Base-by-base conservation (phyloP, 345 rosid genomes). In the Garcia nutans region DNA sequence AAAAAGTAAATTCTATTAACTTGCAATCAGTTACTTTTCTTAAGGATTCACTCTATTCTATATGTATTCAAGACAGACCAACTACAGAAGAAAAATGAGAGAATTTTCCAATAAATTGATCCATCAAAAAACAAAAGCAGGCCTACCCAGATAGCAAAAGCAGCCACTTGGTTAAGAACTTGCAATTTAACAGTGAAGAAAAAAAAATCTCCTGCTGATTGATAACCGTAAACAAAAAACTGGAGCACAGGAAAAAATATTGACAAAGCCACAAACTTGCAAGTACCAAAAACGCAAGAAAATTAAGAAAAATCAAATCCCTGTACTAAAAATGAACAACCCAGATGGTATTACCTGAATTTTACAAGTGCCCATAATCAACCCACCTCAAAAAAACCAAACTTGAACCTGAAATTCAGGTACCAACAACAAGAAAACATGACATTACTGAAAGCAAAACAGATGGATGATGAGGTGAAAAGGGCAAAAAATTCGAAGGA, bases 321-420 rank as follows among this genome's bases (percentile, higher is more conserved):
- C 50, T 52, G 22, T 16, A 7, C 74, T 45, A 47, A 54, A 66
- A 72, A 16, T 49, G 37, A 24, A 76, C 62, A 8, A 58, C 31
- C 68, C 57, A 70, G 23, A 56, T 9, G 56, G 3, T 2, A 28
- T 41, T 20, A 62, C 49, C 63, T 45, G 47, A 80, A 65, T 11
- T 74, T 59, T 2, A 52, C 50, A 45, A 49, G 42, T 19, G 65
- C 28, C 69, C 72, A 73, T 2, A n/a, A 23, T 55, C 31, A 31
- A 74, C 65, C 76, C 45, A 42, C 33, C 47, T 55, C 65, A 47
- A 45, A n/a, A 76, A 47, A n/a, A 64, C 47, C 77, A 54, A 71
- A 73, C 68, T 52, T 47, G 74, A 31, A 75, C 64, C 79, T 65
- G 60, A 70, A 75, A 73, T 56, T 77, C 70, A 74, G 65, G 79